Conservation (phyloP, 2,329 filamentous ascomycete species). For the Endoconidiophora laricicola region DNA sequence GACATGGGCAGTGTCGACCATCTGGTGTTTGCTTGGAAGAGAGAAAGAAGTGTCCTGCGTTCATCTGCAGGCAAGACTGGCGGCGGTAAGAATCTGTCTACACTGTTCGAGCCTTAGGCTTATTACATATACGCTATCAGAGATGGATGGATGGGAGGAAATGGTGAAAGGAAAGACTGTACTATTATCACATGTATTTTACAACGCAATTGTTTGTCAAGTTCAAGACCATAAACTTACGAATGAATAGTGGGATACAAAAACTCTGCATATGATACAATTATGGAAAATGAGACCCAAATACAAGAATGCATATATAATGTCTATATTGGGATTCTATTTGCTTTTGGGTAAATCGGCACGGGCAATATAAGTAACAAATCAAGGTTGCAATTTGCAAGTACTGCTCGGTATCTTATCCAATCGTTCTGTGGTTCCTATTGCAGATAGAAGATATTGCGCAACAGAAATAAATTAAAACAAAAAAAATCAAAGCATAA, state of each 20-base stretch:
- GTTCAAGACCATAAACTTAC: not conserved
- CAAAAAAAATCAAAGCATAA: not conserved
- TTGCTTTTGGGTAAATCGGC: not conserved
- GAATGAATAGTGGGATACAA: not conserved
- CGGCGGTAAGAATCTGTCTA: constrained; percentile 13
- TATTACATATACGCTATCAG: not conserved
- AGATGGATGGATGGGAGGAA: not conserved
- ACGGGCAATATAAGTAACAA: not conserved
- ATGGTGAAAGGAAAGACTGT: constrained; percentile 8
- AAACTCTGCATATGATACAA: not conserved
- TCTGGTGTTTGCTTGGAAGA: constrained; percentile 43
- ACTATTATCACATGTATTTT: constrained; percentile 12
- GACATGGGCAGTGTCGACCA: constrained; percentile 76
- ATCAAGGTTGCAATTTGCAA: not conserved
- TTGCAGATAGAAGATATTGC: not conserved
- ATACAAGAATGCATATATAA: not conserved
- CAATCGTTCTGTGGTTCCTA: constrained; percentile 3
- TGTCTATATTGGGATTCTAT: constrained; percentile 5
- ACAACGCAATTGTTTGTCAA: constrained; percentile 4
- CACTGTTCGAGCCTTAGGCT: constrained; percentile 13
- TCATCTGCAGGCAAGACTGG: constrained; percentile 11
- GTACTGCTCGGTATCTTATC: too few species aligned
- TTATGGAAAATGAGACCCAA: not conserved
- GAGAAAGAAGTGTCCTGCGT: constrained; percentile 26
- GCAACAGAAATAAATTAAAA: not conserved